Evolutionary conservation across 495 filamentous ascomycete genomes (phyloP).

Genomic region (Letharia lupina): DNA sequence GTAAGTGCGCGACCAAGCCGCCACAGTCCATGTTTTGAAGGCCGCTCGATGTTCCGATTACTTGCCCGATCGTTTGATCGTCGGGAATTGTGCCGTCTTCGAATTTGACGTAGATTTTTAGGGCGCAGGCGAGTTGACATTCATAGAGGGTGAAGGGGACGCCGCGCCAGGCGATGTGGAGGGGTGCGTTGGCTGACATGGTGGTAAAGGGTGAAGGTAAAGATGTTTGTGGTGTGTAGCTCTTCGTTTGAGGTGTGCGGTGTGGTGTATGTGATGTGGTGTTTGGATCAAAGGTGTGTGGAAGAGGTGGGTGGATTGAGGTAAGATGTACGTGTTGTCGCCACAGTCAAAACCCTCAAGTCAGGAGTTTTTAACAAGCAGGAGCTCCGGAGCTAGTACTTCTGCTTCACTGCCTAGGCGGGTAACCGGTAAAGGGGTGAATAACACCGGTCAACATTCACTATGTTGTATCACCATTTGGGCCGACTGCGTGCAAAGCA

Average conservation of each 20-base stretch:
- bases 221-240: too few relatives aligned
- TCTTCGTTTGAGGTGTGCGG: background rate
- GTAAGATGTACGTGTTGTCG: background rate
- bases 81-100: background rate
- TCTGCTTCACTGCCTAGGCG: background rate
- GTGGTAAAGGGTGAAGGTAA: background rate
- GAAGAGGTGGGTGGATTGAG: background rate
- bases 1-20: background rate
- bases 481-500: too few relatives aligned
- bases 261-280: background rate
- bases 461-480: too few relatives aligned
- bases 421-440: background rate
- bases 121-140: background rate
- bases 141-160: background rate
- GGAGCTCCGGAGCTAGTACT: background rate
- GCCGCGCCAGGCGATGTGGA: background rate
- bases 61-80: background rate
- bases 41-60: background rate
- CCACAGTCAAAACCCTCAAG: background rate
- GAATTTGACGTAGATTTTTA: background rate
- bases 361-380: background rate
- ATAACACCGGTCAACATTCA: background rate
- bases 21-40: background rate
- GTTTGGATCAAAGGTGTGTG: background rate
- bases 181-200: background rate